Base-by-base conservation (phyloP, 768 basidiomycete species). In the Mycena galopus region DNA sequence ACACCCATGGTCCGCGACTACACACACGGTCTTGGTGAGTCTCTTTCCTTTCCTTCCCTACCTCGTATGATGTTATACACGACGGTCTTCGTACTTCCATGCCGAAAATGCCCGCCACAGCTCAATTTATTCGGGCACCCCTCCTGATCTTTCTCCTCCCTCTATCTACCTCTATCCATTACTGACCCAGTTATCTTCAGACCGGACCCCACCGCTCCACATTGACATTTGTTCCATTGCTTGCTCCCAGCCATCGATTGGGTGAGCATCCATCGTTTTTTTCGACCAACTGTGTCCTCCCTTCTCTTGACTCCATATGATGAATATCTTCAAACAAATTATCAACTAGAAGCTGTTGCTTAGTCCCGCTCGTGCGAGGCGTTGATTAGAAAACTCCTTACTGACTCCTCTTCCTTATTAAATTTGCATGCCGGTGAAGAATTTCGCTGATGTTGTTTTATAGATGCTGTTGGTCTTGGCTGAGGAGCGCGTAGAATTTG, bases 101-200 rank as follows among this genome's bases (percentile, higher is more conserved):
- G 93, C 91, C 94, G 94, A 95, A 95, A 93, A 79, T 89, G 94
- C 94, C 94, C 93, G 94, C 91, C 91, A 93, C 91, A 95, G 94
- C 94, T 95, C 94, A 94, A 87, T 78, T 65, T 78, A 55, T 81
- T 90, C 92, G 94, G 94, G 93, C 93, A 92, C 90, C 93, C 90
- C 84, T 73, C 88, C 93, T 75, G 74, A 75, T 74, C 23, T 44
- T 25, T 62, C n/a, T 25, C 9, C 10, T 21, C 44, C n/a, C 14
- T 51, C 25, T 27, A 12, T 14, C 50, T 14, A 12, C 23, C 23
- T 19, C 10, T 12, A 47, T 51, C 4, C 90, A 84, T 73, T 88
- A 91, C 93, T 92, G 94, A 51, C 50, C 7, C 17, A 6, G 14
- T 27, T 12, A 51, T 51, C 50, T 12, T 51, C 50, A 51, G 50